phyloP scores from a whole-genome alignment of 148 eudicot genomes.

The Spergularia marina region DNA sequence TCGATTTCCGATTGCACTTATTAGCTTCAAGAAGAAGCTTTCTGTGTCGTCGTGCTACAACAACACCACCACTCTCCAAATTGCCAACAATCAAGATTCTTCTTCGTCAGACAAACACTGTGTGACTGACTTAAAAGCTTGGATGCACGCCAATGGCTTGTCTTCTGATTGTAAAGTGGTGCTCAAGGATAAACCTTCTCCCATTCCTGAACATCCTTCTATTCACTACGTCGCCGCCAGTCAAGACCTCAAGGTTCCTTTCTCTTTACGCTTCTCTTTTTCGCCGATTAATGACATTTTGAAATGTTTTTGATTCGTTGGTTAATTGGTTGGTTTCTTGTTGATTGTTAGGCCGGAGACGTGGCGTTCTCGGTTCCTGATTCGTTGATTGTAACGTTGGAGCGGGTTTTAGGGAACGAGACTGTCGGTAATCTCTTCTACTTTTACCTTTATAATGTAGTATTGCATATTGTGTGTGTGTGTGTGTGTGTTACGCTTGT shows the following conservation, averaged over 20 bases:
- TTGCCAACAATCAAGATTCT: slow-evolving; percentile 42
- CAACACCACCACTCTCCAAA: slow-evolving; percentile 31
- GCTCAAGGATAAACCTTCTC: slow-evolving; percentile 59
- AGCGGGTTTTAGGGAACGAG: slow-evolving; percentile 95
- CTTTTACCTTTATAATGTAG: neutral
- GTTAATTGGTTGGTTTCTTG: neutral
- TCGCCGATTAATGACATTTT: neutral
- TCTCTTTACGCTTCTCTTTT: neutral
- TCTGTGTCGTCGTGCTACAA: neutral
- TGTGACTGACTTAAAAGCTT: slow-evolving; percentile 58
- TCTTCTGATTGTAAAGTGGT: slow-evolving; percentile 66
- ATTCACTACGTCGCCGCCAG: slow-evolving; percentile 95
- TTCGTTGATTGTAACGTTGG: slow-evolving; percentile 86
- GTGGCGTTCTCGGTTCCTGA: slow-evolving; percentile 82
- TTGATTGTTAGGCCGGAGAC: slow-evolving; percentile 52
- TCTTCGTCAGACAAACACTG: slow-evolving; percentile 30
- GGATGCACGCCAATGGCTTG: slow-evolving; percentile 87
- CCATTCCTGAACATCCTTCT: slow-evolving; percentile 40
- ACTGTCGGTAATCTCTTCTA: slow-evolving; percentile 56
- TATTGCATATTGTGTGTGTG: too few relatives aligned
- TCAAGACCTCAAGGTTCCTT: slow-evolving; percentile 65
- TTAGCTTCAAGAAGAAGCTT: slow-evolving; percentile 8
- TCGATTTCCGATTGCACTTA: slow-evolving; percentile 14
- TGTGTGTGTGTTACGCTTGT: too few relatives aligned
- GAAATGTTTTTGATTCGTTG: neutral